Base-by-base conservation (phyloP, 1,284 basidiomycete species). In the Cryptococcus maquisensis region DNA sequence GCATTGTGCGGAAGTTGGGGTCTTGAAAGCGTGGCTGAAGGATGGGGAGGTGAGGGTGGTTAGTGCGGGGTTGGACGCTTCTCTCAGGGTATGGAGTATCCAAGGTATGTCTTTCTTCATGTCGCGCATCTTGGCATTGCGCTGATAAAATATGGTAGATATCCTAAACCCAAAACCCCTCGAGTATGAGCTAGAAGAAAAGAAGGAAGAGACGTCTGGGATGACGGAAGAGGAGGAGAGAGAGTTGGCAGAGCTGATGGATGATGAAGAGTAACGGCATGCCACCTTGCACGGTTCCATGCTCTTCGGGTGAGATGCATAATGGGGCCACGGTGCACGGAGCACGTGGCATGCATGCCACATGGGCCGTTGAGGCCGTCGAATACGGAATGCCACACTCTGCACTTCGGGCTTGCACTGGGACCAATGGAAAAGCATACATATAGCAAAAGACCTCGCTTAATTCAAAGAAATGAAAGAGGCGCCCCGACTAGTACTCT, bases 1-100 rank as follows among this genome's bases (percentile, higher is more conserved):
- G 5, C 93, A 96, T 71, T 90, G 86, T 82, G 88, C 90, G 60
- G 88, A 93, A 63, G 84, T 95, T 10, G 86, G 82, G 5, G 83
- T 82, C 2, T 73, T 96, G 40, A 80, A 81, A 32, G 74, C 86
- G 6, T 95, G 90, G 89, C 72, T 82, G 59, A 80, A 83, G 24
- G 76, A 77, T 3, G 80, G 75, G 18, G 75, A 75, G 44, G 73
- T 82, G 4, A 84, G 88, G 66, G 91, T 87, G 87, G 79, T 93
- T 41, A 91, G 86, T 52, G 82, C 85, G 0, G 85, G 89, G 68
- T 74, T 97, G 51, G 93, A 97, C 71, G 83, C 85, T 32, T 95
- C 92, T 7, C 78, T 96, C 39, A 78, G 92, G 58, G 83, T 83
- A 64, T 96, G 92, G 90, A 82, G 79, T 65, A 72, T 93, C 28